A percentile compares a stretch with the other conserved stretches of the same genome.
phyloP scores from a whole-genome alignment of 768 basidiomycete species.

The Steccherinum ochraceum region DNA sequence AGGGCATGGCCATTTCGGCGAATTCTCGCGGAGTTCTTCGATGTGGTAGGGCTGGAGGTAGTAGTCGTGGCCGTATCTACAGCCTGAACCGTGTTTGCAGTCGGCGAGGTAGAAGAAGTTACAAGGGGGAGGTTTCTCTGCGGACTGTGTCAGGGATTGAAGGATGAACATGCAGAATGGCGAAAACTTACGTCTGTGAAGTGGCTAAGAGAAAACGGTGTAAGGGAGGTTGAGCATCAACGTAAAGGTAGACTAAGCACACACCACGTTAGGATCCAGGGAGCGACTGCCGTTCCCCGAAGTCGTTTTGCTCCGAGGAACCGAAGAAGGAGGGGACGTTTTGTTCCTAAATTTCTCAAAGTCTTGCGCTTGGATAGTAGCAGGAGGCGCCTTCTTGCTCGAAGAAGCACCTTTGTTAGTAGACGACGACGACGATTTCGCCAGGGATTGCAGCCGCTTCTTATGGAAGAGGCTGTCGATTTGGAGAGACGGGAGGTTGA shows the following conservation, averaged over 20 bases:
- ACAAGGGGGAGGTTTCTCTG: constrained; percentile 33
- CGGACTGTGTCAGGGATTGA: neutral
- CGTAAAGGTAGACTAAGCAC: neutral
- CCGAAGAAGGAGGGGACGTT: constrained; percentile 5
- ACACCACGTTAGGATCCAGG: neutral
- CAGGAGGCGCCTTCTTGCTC: neutral
- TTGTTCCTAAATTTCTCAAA: constrained; percentile 20
- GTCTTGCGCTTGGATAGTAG: constrained; percentile 16
- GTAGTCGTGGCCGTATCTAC: constrained; percentile 31
- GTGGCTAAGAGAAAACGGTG: constrained; percentile 18
- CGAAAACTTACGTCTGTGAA: constrained; percentile 24
- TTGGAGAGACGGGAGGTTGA: constrained; percentile 25
- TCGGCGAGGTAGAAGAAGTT: constrained; percentile 29
- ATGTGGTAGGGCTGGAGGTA: constrained; percentile 22
- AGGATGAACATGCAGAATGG: neutral
- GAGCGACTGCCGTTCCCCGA: constrained; percentile 1
- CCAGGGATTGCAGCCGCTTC: constrained; percentile 6
- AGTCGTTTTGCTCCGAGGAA: constrained; percentile 4
- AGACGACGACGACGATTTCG: neutral
- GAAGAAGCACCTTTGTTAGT: neutral
- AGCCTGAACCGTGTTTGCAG: constrained; percentile 25
- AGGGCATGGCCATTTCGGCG: constrained; percentile 31
- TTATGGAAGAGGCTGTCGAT: constrained; percentile 31
- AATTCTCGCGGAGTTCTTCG: constrained; percentile 23
- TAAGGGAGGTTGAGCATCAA: neutral